Evolutionary conservation across 2,329 filamentous ascomycete species (phyloP), one percentile per base, ranked within the genome.

Genomic region (Verticillium klebahnii): DNA sequence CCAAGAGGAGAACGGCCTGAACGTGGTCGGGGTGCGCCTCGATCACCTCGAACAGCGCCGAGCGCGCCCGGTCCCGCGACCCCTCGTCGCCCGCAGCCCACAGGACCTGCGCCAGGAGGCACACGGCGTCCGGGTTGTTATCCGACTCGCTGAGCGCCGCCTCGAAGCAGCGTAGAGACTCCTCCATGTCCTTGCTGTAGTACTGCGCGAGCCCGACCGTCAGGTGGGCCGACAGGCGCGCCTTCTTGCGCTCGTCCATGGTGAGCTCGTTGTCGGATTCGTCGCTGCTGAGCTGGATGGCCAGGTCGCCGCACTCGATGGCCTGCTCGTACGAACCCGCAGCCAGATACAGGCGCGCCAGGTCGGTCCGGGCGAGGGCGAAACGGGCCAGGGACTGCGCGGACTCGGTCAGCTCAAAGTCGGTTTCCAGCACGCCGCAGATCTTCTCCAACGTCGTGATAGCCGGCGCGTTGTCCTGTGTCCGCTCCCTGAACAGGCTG

Each of bases 371-470:
- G 29, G 91, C 91, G 62, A 96, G 82, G 0, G 92, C 90, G 72
- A 93, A 97, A 25, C 83, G 86, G 6, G 86, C 87, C 14, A 98
- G 85, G 5, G 91, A 85, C 12, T 87, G 77, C 0, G 87, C 74
- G 0, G 92, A 94, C 73, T 98, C 93, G 0, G 90, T 90, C 6
- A 85, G 82, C 75, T 98, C 94, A 70, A 93, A 99, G 61, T 93
- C 88, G 7, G 86, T 82, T 76, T 98, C 94, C 6, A 94, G 84
- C 0, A 77, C 79, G 5, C 82, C 78, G 68, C 91, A 94, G 9
- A 96, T 84, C 25, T 80, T 76, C 58, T 86, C 84, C 0, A 98
- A 78, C 1, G 81, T 85, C 31, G 78, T 73, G 32, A 90, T 86
- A 1, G 92, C 88, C 32, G 84, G 83, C 1, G 76, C 71, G 64